Conservation (phyloP, 179 eudicot species). For the Silene noctiflora region DNA sequence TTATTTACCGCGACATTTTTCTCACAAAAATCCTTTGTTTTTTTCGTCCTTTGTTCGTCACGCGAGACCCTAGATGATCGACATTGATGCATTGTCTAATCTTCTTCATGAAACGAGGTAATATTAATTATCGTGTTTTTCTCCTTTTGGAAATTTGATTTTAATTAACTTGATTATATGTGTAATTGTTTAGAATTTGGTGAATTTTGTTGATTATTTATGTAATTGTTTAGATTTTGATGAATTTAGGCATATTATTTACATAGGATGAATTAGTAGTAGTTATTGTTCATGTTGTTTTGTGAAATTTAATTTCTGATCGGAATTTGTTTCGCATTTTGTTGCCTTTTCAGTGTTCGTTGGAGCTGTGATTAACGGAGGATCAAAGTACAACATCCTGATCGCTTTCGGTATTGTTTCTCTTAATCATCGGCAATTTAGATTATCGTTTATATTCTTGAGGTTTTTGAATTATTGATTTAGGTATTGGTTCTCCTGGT, state of each 20-base stretch:
- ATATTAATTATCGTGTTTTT: background rate
- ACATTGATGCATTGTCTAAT: background rate
- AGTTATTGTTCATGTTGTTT: too few relatives aligned
- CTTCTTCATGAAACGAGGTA: background rate
- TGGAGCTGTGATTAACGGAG: background rate
- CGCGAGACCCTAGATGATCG: constrained; percentile 5
- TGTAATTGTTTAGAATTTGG: background rate
- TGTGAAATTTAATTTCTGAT: too few relatives aligned
- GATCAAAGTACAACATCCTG: background rate
- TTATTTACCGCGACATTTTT: background rate
- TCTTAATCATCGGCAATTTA: too few relatives aligned
- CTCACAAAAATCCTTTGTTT: background rate
- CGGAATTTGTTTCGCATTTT: too few relatives aligned
- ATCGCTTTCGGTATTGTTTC: background rate
- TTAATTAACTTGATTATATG: background rate
- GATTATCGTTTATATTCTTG: too few relatives aligned
- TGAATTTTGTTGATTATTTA: background rate
- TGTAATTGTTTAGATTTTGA: too few relatives aligned
- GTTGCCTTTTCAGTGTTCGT: background rate
- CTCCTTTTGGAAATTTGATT: background rate
- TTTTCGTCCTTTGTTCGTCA: background rate
- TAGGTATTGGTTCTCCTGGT: background rate
- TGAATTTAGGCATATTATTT: background rate
- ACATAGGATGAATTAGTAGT: too few relatives aligned
- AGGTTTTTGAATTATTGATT: too few relatives aligned